These are phyloP conservation scores for Sarocladium strictum DNA, from an alignment of 2,329 filamentous ascomycete genomes.

Conservation along the genomic window DNA sequence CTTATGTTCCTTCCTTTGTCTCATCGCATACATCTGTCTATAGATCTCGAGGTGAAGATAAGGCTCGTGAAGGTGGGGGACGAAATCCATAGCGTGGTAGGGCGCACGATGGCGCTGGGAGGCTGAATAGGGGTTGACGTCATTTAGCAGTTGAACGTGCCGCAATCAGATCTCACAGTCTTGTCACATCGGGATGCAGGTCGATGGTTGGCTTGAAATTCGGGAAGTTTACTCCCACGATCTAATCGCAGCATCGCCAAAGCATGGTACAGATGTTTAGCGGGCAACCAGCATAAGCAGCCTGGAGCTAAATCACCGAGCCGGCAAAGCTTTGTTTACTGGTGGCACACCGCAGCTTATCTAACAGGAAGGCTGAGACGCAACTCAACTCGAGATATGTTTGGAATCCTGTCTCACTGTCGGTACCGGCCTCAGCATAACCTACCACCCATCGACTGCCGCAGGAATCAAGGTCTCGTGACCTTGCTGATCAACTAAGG, in stretches of 20 bases:
- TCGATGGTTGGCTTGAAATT: background rate
- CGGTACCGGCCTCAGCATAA: background rate
- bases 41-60: background rate
- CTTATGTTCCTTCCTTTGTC: background rate
- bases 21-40: background rate
- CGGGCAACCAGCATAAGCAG: no score
- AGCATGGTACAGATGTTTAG: background rate
- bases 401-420: background rate
- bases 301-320: no score
- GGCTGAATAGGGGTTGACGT: background rate
- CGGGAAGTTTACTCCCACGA: background rate
- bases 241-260: background rate
- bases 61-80: background rate
- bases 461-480: background rate
- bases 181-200: background rate
- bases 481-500: background rate
- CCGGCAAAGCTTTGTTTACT: no score
- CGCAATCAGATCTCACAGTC: background rate
- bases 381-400: background rate
- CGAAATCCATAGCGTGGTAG: background rate
- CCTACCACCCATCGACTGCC: background rate
- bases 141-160: background rate
- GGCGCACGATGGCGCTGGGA: background rate
- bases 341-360: no score
- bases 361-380: background rate